Conservation (phyloP, 306 rosid genomes). For the Albizia julibrissin region DNA sequence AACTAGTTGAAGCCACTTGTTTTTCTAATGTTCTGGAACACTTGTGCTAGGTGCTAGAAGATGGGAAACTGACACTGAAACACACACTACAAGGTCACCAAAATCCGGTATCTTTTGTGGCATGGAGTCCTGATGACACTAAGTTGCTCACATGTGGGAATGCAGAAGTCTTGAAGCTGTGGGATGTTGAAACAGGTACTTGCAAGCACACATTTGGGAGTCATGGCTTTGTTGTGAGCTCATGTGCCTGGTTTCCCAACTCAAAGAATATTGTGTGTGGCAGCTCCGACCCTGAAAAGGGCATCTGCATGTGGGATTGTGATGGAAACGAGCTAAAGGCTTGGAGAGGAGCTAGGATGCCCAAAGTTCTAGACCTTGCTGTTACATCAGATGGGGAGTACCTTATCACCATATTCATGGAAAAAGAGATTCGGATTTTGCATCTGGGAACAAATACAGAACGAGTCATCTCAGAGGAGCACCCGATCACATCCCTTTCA, state of each 20-base stretch:
- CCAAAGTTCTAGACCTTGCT: constrained; percentile 79
- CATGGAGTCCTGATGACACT: constrained; percentile 96
- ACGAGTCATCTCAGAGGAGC: constrained; percentile 69
- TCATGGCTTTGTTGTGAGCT: constrained; percentile 81
- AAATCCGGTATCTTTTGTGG: constrained; percentile 77
- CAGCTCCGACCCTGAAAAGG: constrained; percentile 80
- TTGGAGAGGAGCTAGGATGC: constrained; percentile 90
- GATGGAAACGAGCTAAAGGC: constrained; percentile 76
- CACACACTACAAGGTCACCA: constrained; percentile 74
- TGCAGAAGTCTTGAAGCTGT: constrained; percentile 81
- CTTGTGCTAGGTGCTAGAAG: constrained; percentile 68
- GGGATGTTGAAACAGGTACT: constrained; percentile 93
- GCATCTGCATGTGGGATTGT: constrained; percentile 90
- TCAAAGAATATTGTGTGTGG: constrained; percentile 84
- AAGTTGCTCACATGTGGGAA: constrained; percentile 93
- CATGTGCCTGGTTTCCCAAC: constrained; percentile 97
- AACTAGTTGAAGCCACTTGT: not conserved
- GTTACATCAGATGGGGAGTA: constrained; percentile 82
- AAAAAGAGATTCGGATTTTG: constrained; percentile 72
- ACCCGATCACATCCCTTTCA: constrained; percentile 62
- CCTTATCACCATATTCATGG: constrained; percentile 78
- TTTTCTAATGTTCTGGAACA: constrained; percentile 31
- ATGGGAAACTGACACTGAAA: constrained; percentile 57
- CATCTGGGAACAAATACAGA: constrained; percentile 64
- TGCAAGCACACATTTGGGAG: constrained; percentile 86